A percentile compares a stretch with the other conserved stretches of the same genome.
Conservation (phyloP, 164 flowering plant genomes). For the Taxillus chinensis region DNA sequence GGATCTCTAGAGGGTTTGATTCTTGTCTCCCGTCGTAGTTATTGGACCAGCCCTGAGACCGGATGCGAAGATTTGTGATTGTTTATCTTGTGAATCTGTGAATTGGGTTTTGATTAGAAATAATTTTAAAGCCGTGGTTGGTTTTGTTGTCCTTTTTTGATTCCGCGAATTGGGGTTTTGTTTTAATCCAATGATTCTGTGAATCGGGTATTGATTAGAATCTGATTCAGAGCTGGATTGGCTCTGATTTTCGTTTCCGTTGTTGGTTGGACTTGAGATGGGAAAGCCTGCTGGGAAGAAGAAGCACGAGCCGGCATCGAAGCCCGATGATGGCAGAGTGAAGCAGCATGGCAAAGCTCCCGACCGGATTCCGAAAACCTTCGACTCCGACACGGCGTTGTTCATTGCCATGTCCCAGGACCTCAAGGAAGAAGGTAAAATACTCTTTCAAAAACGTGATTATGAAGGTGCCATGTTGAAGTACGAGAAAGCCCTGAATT, state of each 20-base stretch:
- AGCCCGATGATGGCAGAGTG: conserved; percentile 6
- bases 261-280: conserved; percentile 8
- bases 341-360: conserved; percentile 10
- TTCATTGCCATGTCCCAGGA: conserved; percentile 39
- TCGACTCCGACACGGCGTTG: conserved; percentile 38
- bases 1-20: too few species aligned
- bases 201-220: not conserved
- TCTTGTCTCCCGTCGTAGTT: too few species aligned
- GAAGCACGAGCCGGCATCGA: conserved; percentile 12
- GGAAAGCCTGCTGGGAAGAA: conserved; percentile 26
- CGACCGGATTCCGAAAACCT: conserved; percentile 15
- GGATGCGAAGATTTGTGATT: too few species aligned
- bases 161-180: conserved; percentile 4
- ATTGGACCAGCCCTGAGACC: too few species aligned
- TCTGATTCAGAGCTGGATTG: not conserved
- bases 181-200: not conserved
- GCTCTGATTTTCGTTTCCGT: not conserved
- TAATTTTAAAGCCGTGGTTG: too few species aligned
- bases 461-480: conserved; percentile 46
- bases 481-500: conserved; percentile 36
- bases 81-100: not conserved
- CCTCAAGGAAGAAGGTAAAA: conserved; percentile 42
- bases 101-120: not conserved
- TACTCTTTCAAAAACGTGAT: conserved; percentile 31
- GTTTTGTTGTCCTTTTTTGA: not conserved